Evolutionary conservation across 768 basidiomycete genomes (phyloP).

Genomic region (Tremella yokohamensis): DNA sequence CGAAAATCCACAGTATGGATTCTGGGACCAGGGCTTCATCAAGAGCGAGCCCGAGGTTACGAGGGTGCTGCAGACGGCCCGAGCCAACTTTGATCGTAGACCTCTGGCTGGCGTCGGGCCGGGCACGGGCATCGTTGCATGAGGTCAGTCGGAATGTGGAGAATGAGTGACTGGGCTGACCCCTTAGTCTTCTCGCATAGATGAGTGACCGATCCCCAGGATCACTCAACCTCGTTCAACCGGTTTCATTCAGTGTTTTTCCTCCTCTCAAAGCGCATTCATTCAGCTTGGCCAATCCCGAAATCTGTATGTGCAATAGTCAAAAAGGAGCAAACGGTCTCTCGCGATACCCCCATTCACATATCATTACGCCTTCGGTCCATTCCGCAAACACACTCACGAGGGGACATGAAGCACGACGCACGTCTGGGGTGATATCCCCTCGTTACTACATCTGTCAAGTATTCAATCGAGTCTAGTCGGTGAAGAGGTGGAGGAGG

Average conservation of each 20-base stretch:
- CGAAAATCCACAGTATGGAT: conserved; percentile 58
- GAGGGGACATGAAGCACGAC: conserved; percentile 1
- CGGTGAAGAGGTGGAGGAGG: not conserved
- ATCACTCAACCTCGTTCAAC: conserved; percentile 1
- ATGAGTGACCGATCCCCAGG: not conserved
- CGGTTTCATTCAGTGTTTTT: not conserved
- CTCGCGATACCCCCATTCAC: no score
- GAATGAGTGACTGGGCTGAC: not conserved
- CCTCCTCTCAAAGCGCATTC: not conserved
- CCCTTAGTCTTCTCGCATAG: not conserved
- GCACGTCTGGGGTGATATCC: not conserved
- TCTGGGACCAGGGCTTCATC: conserved; percentile 50
- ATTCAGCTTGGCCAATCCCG: no score
- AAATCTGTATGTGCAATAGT: no score
- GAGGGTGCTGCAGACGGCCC: conserved; percentile 22
- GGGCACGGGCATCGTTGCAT: not conserved
- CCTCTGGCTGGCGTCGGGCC: no score
- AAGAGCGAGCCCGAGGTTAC: conserved; percentile 43
- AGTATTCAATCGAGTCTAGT: not conserved
- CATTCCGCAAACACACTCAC: not conserved
- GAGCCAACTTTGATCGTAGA: conserved; percentile 1
- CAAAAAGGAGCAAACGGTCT: no score
- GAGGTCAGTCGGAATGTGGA: not conserved
- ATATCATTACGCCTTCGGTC: not conserved
- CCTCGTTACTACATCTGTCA: no score